phyloP scores from a whole-genome alignment of 1,284 basidiomycete genomes.

The Coniferiporia sulphurascens region DNA sequence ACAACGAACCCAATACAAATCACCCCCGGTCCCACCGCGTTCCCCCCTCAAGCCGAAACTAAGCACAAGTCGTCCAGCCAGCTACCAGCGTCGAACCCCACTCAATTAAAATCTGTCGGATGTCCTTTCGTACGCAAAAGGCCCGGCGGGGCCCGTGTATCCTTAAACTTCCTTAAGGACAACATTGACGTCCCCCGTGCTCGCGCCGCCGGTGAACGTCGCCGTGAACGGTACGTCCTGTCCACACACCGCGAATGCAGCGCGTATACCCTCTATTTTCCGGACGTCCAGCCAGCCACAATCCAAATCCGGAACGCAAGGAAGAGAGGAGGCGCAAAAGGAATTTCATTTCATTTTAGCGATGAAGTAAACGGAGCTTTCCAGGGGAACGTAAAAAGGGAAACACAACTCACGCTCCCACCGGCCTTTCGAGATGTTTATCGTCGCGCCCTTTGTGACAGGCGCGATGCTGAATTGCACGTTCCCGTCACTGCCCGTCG shows the following conservation, averaged over 20 bases:
- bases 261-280: constrained; percentile 27
- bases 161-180: constrained; percentile 13
- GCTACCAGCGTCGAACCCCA: too few species aligned
- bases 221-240: constrained; percentile 30
- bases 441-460: constrained; percentile 25
- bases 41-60: too few species aligned
- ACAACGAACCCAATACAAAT: too few species aligned
- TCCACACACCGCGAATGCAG: constrained; percentile 28
- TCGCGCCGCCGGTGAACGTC: constrained; percentile 28
- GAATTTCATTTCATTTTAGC: neutral
- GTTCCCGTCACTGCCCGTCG: constrained; percentile 26
- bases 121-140: too few species aligned
- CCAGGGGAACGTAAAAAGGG: neutral
- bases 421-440: constrained; percentile 33
- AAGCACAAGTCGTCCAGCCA: too few species aligned
- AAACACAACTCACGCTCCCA: constrained; percentile 25
- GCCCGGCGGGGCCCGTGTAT: too few species aligned
- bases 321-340: neutral
- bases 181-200: constrained; percentile 28
- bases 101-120: too few species aligned
- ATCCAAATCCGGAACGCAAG: neutral
- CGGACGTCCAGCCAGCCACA: neutral
- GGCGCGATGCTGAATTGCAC: constrained; percentile 29
- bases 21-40: too few species aligned
- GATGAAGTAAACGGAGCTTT: too few species aligned